phyloP scores from a whole-genome alignment of 345 rosid genomes.

The Eutrema yunnanense region DNA sequence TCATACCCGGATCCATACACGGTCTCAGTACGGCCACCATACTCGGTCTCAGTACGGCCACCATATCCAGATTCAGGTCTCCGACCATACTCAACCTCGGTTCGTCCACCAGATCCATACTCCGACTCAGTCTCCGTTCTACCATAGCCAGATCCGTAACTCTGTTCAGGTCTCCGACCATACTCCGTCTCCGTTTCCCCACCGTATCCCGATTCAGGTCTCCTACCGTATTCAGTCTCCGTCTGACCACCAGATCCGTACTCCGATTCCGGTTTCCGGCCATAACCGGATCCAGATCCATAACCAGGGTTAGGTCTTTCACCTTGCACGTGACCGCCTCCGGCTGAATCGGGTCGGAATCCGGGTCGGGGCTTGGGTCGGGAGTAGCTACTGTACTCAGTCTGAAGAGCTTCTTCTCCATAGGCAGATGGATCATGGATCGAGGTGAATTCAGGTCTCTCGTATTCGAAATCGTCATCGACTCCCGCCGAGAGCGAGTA shows the following conservation, averaged over 20 bases:
- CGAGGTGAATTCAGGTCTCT: conserved; percentile 58
- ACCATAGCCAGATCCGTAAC: conserved; percentile 40
- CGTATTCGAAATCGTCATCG: conserved; percentile 54
- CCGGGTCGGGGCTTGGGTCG: conserved; percentile 75
- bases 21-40: no score
- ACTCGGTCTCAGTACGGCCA: no score
- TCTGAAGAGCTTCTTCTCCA: conserved; percentile 52
- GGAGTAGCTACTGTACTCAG: conserved; percentile 77
- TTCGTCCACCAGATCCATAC: conserved; percentile 24
- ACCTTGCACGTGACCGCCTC: conserved; percentile 33
- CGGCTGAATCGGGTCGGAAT: conserved; percentile 35
- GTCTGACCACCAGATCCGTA: conserved; percentile 37
- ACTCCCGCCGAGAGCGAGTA: conserved; percentile 38
- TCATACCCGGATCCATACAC: no score
- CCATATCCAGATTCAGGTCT: conserved; percentile 11
- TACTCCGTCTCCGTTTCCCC: conserved; percentile 32
- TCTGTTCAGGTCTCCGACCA: conserved; percentile 32
- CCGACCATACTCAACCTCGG: conserved; percentile 27
- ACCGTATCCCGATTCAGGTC: conserved; percentile 27
- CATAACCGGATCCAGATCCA: conserved; percentile 28
- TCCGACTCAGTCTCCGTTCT: conserved; percentile 22
- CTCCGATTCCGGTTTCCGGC: conserved; percentile 11
- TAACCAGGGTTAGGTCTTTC: conserved; percentile 27
- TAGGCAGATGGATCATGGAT: conserved; percentile 68
- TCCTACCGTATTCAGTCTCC: conserved; percentile 32